Conservation (phyloP, 306 rosid genomes). For the Vigna mungo region DNA sequence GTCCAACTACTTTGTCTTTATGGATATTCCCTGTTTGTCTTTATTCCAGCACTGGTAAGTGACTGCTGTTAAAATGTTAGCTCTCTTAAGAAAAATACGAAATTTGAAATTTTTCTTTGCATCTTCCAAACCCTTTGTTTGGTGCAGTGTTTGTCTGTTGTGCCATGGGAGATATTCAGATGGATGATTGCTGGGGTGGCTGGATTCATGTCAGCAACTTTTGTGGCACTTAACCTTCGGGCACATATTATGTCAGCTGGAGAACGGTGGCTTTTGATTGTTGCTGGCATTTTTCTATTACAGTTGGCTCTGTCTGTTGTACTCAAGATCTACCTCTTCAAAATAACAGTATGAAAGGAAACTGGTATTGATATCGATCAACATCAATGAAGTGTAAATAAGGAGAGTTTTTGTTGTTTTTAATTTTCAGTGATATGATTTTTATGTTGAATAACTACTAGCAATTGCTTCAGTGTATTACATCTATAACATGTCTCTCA, state of each 20-base stretch:
- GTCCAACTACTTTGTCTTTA: slow-evolving; percentile 87
- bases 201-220: slow-evolving; percentile 84
- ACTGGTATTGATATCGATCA: slow-evolving; percentile 1
- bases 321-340: slow-evolving; percentile 75
- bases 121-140: slow-evolving; percentile 3
- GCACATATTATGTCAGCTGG: slow-evolving; percentile 86
- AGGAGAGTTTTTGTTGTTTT: slow-evolving; percentile 41
- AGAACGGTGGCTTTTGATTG: slow-evolving; percentile 82
- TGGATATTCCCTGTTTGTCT: slow-evolving; percentile 83
- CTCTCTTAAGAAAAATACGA: background rate
- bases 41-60: slow-evolving; percentile 85
- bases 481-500: background rate
- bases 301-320: slow-evolving; percentile 72
- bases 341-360: slow-evolving; percentile 60
- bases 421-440: slow-evolving; percentile 31
- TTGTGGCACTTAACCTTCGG: slow-evolving; percentile 86
- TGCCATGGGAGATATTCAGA: slow-evolving; percentile 72
- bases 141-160: slow-evolving; percentile 75
- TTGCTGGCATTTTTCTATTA: slow-evolving; percentile 75
- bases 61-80: slow-evolving; percentile 17
- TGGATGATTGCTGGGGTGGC: slow-evolving; percentile 80
- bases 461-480: background rate
- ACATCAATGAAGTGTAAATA: slow-evolving; percentile 50
- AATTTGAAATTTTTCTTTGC: slow-evolving; percentile 12
- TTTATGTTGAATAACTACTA: background rate